Evolutionary conservation across 192 early-diverging fungal genomes (phyloP), one percentile per base, ranked within the genome.

Genomic region (Diversispora epigaea): DNA sequence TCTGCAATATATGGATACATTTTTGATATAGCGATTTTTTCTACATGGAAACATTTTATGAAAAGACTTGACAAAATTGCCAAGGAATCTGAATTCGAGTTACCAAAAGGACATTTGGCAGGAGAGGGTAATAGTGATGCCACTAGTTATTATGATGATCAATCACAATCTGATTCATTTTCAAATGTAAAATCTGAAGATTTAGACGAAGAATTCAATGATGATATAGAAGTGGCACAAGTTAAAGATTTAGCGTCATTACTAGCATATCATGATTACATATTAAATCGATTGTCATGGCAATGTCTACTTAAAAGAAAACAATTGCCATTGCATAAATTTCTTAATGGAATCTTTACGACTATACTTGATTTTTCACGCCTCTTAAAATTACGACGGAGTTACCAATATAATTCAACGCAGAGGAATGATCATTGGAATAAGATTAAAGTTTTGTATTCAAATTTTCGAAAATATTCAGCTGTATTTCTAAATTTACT

Each of bases 1-100:
- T 60, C 75, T 40, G 83, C 81, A 4, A 47, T 87, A n/a, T 79
- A 80, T 12, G 81, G 77, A 0, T 87, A 84, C 49, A 57, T 84
- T 17, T 76, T 79, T 46, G 78, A 86, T 47, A 76, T 68, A 10
- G 86, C 78, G 3, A 80, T 87, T 58, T 65, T 64, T 4, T 61
- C 77, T 4, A 87, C 77, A 3, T 87, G 86, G 86, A 43, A 41
- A 17, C 21, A 46, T 52, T 87, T 84, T 50, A 87, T 83, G 77
- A 41, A 77, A 19, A 79, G 76, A 5, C 22, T 87, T 9, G 72
- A 71, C 25, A 49, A 58, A 21, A 77, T 46, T 39, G 77, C 77
- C 43, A 80, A 65, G 15, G 69, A 71, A 41, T 21, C 63, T 22
- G 64, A 82, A 80, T 45, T 39, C 77, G 43, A 66, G 3, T 44